Conservation (phyloP, 768 basidiomycete species). For the Amanita rubescens region DNA sequence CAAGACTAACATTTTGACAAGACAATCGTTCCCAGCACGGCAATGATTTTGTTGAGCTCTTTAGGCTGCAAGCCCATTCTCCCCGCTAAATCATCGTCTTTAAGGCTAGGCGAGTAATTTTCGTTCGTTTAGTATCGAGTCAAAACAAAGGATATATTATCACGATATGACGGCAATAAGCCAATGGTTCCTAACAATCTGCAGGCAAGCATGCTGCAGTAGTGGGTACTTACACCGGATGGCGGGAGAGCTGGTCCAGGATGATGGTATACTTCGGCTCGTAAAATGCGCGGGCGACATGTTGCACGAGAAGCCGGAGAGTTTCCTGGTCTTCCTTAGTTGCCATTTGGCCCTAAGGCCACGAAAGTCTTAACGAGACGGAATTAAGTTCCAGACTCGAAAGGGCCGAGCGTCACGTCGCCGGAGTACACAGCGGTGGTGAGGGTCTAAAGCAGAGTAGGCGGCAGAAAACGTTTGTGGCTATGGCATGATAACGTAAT, state of each 20-base stretch:
- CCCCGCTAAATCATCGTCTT: conserved; percentile 91
- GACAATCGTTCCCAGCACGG: conserved; percentile 67
- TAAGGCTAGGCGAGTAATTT: conserved; percentile 52
- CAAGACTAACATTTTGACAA: conserved; percentile 64
- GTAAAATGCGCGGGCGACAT: conserved; percentile 91
- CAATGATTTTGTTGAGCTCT: conserved; percentile 86
- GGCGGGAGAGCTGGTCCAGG: conserved; percentile 87
- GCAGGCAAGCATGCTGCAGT: conserved; percentile 13
- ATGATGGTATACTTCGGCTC: conserved; percentile 88
- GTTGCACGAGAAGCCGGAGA: conserved; percentile 83
- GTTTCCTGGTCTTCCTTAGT: conserved; percentile 78
- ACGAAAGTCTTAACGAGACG: neutral
- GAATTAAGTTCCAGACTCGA: conserved; percentile 1
- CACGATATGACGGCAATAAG: conserved; percentile 17
- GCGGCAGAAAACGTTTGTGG: neutral
- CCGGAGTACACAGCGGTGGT: neutral
- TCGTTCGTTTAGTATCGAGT: conserved; percentile 14
- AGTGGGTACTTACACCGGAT: conserved; percentile 81
- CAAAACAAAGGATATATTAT: conserved; percentile 9
- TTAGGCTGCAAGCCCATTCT: conserved; percentile 85
- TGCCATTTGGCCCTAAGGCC: conserved; percentile 33
- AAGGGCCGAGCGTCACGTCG: neutral
- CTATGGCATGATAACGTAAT: conserved; percentile 2
- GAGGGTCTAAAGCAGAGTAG: neutral
- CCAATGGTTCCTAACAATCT: conserved; percentile 12